phyloP scores from a whole-genome alignment of 2,329 filamentous ascomycete species.

The Claviceps sp. region DNA sequence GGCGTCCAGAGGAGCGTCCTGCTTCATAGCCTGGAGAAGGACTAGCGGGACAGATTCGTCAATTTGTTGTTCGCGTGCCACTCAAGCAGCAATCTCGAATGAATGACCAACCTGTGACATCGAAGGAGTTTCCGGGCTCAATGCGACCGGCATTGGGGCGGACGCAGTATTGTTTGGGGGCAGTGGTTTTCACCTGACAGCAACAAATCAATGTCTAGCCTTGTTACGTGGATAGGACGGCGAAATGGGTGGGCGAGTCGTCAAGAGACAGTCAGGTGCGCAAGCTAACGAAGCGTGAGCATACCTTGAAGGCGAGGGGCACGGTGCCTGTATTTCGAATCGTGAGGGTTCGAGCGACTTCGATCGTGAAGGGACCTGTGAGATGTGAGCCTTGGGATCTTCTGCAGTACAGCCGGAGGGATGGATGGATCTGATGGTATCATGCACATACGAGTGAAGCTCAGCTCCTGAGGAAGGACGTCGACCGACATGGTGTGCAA shows the following conservation, averaged over 20 bases:
- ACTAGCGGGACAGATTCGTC: constrained; percentile 37
- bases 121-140: constrained; percentile 76
- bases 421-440: not conserved
- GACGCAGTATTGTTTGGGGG: constrained; percentile 98
- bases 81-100: not conserved
- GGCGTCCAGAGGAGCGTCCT: constrained; percentile 71
- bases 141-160: constrained; percentile 94
- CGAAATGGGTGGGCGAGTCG: not conserved
- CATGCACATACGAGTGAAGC: constrained; percentile 67
- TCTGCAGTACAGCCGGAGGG: not conserved
- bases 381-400: constrained; percentile 7
- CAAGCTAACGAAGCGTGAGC: constrained; percentile 11
- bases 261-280: not conserved
- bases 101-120: constrained; percentile 60
- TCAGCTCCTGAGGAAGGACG: constrained; percentile 80
- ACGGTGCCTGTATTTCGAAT: constrained; percentile 50
- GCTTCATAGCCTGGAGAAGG: constrained; percentile 94
- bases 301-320: constrained; percentile 58
- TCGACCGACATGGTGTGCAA: constrained; percentile 72
- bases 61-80: constrained; percentile 4
- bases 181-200: constrained; percentile 88
- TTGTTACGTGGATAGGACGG: not conserved
- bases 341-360: constrained; percentile 50
- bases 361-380: constrained; percentile 51
- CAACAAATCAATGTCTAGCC: not conserved